Conservation (phyloP, 2,329 filamentous ascomycete species). For the Purpureocillium lavendulum region DNA sequence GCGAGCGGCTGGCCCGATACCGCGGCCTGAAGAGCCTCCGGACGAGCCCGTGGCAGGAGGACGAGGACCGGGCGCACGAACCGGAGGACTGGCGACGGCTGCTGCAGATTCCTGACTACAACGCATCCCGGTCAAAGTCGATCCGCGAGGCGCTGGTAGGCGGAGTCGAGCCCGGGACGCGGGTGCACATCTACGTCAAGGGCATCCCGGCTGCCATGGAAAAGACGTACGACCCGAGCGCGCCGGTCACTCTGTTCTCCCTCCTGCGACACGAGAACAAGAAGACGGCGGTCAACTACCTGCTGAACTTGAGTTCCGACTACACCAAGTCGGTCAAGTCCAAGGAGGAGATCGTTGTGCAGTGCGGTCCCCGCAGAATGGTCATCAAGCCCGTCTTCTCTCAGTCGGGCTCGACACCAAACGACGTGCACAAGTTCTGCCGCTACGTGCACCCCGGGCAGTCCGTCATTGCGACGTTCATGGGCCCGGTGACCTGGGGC, state of each 20-base stretch:
- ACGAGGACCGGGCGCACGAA: slow-evolving; percentile 78
- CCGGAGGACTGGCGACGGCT: slow-evolving; percentile 85
- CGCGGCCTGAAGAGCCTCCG: slow-evolving; percentile 86
- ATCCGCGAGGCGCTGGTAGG: slow-evolving; percentile 81
- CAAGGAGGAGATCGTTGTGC: slow-evolving; percentile 86
- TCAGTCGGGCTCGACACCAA: slow-evolving; percentile 79
- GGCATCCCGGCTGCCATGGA: slow-evolving; percentile 35
- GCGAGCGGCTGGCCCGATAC: slow-evolving; percentile 79
- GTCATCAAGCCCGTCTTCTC: slow-evolving; percentile 88
- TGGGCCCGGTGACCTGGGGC: slow-evolving; percentile 88
- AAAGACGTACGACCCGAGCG: slow-evolving; percentile 36
- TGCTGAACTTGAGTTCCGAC: slow-evolving; percentile 76
- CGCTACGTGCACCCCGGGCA: slow-evolving; percentile 86
- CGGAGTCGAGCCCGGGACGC: slow-evolving; percentile 74
- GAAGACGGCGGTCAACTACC: slow-evolving; percentile 80
- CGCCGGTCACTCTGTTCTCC: slow-evolving; percentile 70
- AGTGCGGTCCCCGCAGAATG: slow-evolving; percentile 82
- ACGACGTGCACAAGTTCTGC: slow-evolving; percentile 96
- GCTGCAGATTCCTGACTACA: slow-evolving; percentile 84
- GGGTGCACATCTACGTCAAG: slow-evolving; percentile 70
- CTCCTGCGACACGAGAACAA: slow-evolving; percentile 94
- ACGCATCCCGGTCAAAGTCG: slow-evolving; percentile 67
- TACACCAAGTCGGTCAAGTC: slow-evolving; percentile 71
- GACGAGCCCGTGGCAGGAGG: slow-evolving; percentile 80
- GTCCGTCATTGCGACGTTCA: slow-evolving; percentile 81